Evolutionary conservation across 2,329 filamentous ascomycete species (phyloP), one percentile per base, ranked within the genome.

Genomic region (Arachnopeziza araneosa): DNA sequence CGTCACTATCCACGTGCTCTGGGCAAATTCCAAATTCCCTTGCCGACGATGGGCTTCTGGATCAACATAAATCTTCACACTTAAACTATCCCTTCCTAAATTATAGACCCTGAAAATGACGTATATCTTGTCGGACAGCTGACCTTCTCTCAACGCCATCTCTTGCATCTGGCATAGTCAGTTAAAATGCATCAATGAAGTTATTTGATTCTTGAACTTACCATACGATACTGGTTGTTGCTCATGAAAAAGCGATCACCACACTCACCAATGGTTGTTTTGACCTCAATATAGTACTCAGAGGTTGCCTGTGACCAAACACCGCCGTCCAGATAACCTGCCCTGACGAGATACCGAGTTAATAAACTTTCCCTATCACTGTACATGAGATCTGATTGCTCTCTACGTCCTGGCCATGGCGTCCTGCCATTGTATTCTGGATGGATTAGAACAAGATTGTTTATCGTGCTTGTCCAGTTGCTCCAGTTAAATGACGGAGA

Each of bases 261-360:
- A 51, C 70, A 75, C 1, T 63, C 54, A 0, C 68, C 67, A 0
- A 74, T 76, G 0, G 79, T 82, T 0, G 78, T 74, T 65, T 83
- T 83, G 44, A 83, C 80, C 58, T 83, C 81, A 1, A 83, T 75
- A 23, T 75, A 77, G 63, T 80, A 83, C 32, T 71, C 63, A 0
- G 74, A 78, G 2, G 54, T 64, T 55, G 59, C 61, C 12, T 52
- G 65, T 12, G 49, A 26, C 72, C 74, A 78, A 2, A 52, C 59
- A 30, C 9, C 5, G 1, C 51, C 26, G 7, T 64, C 60, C 0
- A 77, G 65, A 56, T 78, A 73, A 1, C 73, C 72, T n/a, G 67
- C 68, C 7, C 70, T 64, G 2, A 76, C 67, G 1, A 80, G 60
- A 4, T 73, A 44, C 1, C 58, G 53, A 1, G 79, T 77, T 59